Percentiles rank a stretch among this genome's conserved stretches.
phyloP scores from a whole-genome alignment of 805 yeast species.

The Kodamaea fukazawae region DNA sequence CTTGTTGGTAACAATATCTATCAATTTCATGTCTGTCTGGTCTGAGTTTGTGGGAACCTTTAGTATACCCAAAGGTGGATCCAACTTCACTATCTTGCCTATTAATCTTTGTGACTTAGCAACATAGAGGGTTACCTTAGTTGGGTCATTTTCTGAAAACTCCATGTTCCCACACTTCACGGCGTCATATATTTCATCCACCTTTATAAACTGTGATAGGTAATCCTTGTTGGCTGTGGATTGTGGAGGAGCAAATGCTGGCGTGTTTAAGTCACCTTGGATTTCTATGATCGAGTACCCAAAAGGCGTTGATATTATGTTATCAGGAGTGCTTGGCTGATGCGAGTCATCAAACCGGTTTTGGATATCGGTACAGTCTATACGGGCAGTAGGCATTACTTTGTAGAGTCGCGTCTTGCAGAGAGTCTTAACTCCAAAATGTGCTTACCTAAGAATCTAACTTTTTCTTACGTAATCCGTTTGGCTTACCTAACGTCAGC shows the following conservation, averaged over 20 bases:
- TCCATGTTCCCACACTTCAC: slow-evolving; percentile 51
- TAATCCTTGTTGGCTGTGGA: slow-evolving; percentile 27
- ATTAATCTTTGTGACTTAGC: slow-evolving; percentile 69
- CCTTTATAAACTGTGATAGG: slow-evolving; percentile 31
- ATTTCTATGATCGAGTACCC: slow-evolving; percentile 67
- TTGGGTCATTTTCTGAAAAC: slow-evolving; percentile 36
- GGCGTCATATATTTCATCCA: slow-evolving; percentile 40
- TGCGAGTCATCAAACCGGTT: slow-evolving; percentile 1
- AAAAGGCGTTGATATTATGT: slow-evolving; percentile 46
- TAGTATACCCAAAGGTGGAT: slow-evolving; percentile 64
- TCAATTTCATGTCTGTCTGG: slow-evolving; percentile 48
- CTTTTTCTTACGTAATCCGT: too few relatives aligned
- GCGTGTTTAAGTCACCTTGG: slow-evolving; percentile 66
- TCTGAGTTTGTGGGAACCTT: slow-evolving; percentile 38
- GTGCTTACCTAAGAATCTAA: too few relatives aligned
- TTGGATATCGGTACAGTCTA: slow-evolving; percentile 9
- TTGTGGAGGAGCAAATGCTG: slow-evolving; percentile 31
- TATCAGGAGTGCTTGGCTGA: background rate
- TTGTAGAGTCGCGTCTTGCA: too few relatives aligned
- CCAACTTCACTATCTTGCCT: slow-evolving; percentile 57
- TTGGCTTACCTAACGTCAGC: too few relatives aligned
- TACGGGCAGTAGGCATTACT: slow-evolving; percentile 14
- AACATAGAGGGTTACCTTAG: slow-evolving; percentile 55
- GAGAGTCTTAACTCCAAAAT: too few relatives aligned
- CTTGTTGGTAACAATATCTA: slow-evolving; percentile 59